These are phyloP conservation scores for Erigeron philadelphicus DNA, from an alignment of 140 eudicot genomes.

Conservation along the genomic window DNA sequence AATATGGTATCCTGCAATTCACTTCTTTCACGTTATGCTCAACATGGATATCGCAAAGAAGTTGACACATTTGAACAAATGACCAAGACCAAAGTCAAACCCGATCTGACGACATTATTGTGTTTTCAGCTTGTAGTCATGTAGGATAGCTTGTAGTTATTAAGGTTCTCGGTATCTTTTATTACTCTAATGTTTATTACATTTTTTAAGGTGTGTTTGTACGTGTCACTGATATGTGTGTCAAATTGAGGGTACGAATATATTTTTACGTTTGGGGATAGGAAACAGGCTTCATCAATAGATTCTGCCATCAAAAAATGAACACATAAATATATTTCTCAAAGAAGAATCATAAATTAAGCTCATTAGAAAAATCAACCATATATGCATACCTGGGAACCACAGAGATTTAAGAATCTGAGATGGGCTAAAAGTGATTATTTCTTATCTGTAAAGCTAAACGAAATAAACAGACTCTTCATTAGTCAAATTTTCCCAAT, in stretches of 20 bases:
- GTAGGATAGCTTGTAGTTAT: no score
- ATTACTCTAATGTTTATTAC: no score
- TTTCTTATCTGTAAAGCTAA: conserved; percentile 80
- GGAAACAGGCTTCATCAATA: conserved; percentile 67
- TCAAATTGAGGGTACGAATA: conserved; percentile 66
- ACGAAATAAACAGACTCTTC: conserved; percentile 26
- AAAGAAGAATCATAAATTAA: conserved; percentile 17
- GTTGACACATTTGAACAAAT: conserved; percentile 51
- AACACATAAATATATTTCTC: neutral
- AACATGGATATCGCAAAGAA: conserved; percentile 50
- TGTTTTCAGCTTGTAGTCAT: conserved; percentile 37
- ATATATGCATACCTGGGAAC: conserved; percentile 70
- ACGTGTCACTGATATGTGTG: conserved; percentile 2
- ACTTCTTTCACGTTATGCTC: conserved; percentile 53
- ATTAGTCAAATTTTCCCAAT: conserved; percentile 8
- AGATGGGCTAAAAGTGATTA: conserved; percentile 52
- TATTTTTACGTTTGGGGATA: conserved; percentile 70
- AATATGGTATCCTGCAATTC: conserved; percentile 65
- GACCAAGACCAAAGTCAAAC: conserved; percentile 37
- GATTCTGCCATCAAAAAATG: conserved; percentile 49
- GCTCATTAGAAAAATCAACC: neutral
- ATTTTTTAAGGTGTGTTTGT: no score
- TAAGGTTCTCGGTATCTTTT: no score
- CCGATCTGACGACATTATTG: conserved; percentile 47
- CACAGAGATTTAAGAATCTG: conserved; percentile 86